These are phyloP conservation scores for Leonotis leonurus DNA, from an alignment of 257 asterid genomes.

Conservation along the genomic window DNA sequence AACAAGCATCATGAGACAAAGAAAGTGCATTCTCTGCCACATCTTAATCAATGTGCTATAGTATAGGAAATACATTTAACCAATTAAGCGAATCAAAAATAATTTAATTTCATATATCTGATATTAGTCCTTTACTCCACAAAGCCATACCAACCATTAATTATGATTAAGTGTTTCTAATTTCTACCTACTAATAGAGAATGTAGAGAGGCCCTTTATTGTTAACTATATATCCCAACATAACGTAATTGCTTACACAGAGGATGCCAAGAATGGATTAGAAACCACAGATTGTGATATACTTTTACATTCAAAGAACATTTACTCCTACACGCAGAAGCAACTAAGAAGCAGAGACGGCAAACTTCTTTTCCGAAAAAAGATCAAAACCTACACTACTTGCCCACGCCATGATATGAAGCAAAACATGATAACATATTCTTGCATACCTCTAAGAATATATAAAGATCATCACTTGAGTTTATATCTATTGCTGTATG, in stretches of 20 bases:
- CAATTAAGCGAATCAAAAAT: not conserved
- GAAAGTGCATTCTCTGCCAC: not conserved
- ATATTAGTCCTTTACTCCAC: not conserved
- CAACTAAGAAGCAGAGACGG: no score
- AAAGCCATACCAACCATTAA: slow-evolving; percentile 1
- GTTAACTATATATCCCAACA: not conserved
- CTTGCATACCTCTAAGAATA: not conserved
- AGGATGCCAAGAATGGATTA: slow-evolving; percentile 3
- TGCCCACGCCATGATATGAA: not conserved
- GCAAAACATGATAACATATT: not conserved
- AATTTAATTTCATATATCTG: not conserved
- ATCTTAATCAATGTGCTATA: no score
- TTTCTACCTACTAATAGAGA: not conserved
- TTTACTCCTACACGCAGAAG: not conserved
- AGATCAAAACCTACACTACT: not conserved
- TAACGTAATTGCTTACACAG: not conserved
- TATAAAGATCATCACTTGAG: not conserved
- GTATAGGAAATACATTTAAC: not conserved
- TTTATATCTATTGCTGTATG: no score
- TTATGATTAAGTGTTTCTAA: not conserved
- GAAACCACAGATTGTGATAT: not conserved
- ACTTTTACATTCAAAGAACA: not conserved
- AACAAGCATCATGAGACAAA: not conserved
- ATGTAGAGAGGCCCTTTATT: not conserved
- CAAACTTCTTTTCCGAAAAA: not conserved